Evolutionary conservation across 2,329 filamentous ascomycete species (phyloP).

Genomic region (Neodidymelliopsis sp.): DNA sequence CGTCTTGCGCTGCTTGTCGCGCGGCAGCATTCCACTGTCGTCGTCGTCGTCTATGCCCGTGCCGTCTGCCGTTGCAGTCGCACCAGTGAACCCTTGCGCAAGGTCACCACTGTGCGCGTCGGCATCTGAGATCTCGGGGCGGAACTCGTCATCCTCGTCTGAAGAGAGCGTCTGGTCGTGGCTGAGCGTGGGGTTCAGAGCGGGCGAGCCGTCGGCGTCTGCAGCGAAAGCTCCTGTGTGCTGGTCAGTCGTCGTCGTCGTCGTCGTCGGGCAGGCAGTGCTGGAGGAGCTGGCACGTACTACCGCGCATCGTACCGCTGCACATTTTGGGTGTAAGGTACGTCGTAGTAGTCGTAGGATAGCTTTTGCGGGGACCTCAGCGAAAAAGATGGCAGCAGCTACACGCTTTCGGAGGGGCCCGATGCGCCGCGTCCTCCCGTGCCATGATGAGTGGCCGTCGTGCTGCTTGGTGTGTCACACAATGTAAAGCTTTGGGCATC

Average conservation of each 20-base stretch:
- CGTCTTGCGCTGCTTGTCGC: conserved; percentile 70
- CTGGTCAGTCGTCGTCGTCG: too few species aligned
- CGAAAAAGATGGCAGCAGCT: conserved; percentile 16
- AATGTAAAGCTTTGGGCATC: not conserved
- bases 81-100: conserved; percentile 28
- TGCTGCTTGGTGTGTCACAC: conserved; percentile 7
- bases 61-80: conserved; percentile 31
- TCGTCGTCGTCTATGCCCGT: conserved; percentile 35
- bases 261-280: conserved; percentile 1
- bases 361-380: conserved; percentile 21
- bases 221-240: conserved; percentile 37
- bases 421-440: conserved; percentile 22
- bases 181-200: conserved; percentile 39
- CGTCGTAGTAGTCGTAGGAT: too few species aligned
- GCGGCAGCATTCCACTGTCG: conserved; percentile 51
- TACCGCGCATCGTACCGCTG: conserved; percentile 41
- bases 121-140: conserved; percentile 39
- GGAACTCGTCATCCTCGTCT: conserved; percentile 47
- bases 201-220: conserved; percentile 47
- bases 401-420: conserved; percentile 23
- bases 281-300: conserved; percentile 7
- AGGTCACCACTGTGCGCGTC: conserved; percentile 26
- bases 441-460: conserved; percentile 17
- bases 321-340: conserved; percentile 22
- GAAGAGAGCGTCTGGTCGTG: conserved; percentile 46